Base-by-base conservation (phyloP, 2,329 filamentous ascomycete genomes). In the Pseudogymnoascus pannorum region DNA sequence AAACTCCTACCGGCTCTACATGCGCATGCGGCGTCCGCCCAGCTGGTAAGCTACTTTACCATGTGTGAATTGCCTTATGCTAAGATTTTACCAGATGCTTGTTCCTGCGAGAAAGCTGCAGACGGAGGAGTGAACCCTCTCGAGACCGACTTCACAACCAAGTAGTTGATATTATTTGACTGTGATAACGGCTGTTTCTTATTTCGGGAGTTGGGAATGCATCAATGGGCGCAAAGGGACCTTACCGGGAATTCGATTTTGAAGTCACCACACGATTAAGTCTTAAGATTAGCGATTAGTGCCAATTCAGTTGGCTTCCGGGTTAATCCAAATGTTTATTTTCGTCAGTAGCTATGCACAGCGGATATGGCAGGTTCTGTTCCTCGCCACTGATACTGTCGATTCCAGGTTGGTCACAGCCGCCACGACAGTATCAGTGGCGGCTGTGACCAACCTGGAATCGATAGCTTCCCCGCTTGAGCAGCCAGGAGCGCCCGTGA, bases 81-180 rank as follows among this genome's bases (percentile, higher is more conserved):
- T 67, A 60, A 54, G 24, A 29, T 24, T 24, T 61, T 3, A 24
- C 44, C 63, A 87, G 85, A 78, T 71, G 85, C 82, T 22, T 94
- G 91, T 77, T 94, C 88, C n/a, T 96, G 92, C 73, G 87, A 91
- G 75, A 92, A 90, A 74, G 83, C 83, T 16, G 73, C 82, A 57
- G 81, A 82, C 66, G 81, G 84, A 60, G 83, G 83, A 38, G 79
- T 81, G 62, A 84, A 88, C 66, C 81, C 85, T 26, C 80, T 74
- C 67, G 92, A 97, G 83, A 89, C 83, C 58, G 92, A 97, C 75
- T 97, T 96, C 72, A 97, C 92, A 36, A 91, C 87, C 60, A 85
- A 82, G 77, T 54, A 54, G 48, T 33, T 4, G 26, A 54, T 18
- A 31, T 31, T 33, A 6, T 54, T 33, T 54, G 9, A 14, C 24